Percentiles rank a stretch among this genome's conserved stretches.
Evolutionary conservation across 2,329 filamentous ascomycete species (phyloP).

Genomic region (Fusarium armeniacum): DNA sequence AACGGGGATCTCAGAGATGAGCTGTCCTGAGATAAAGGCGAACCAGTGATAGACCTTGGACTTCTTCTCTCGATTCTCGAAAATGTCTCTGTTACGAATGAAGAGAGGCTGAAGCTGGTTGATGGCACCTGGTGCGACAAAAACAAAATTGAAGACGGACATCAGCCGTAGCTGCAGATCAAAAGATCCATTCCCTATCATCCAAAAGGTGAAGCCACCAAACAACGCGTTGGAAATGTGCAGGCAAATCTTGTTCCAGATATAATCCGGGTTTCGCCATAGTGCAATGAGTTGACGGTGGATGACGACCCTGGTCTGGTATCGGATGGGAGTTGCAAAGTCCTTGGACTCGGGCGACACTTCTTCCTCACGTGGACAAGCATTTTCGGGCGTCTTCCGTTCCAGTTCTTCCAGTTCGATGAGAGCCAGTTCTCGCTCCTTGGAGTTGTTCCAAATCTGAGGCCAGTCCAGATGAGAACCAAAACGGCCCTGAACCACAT

Average conservation of each 20-base stretch:
- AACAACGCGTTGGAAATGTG: conserved; percentile 69
- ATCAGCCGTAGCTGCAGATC: conserved; percentile 70
- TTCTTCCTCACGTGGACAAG: too few species aligned
- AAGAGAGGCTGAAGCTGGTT: conserved; percentile 63
- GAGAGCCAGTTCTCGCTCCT: conserved; percentile 71
- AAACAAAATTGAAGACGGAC: conserved; percentile 73
- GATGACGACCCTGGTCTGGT: not conserved
- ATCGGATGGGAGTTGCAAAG: not conserved
- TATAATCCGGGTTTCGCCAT: conserved; percentile 76
- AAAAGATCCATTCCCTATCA: conserved; percentile 64
- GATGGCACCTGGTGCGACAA: conserved; percentile 70
- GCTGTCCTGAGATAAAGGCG: conserved; percentile 68
- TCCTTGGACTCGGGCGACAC: not conserved
- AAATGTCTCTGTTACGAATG: conserved; percentile 62
- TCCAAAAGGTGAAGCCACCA: conserved; percentile 74
- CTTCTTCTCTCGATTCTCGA: conserved; percentile 64
- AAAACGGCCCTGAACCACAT: conserved; percentile 65
- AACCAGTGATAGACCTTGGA: conserved; percentile 70
- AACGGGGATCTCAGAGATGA: conserved; percentile 63
- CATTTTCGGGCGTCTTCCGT: not conserved
- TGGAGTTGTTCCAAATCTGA: conserved; percentile 75
- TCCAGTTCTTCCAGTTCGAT: not conserved
- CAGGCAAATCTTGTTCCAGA: conserved; percentile 72
- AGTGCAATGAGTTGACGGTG: not conserved
- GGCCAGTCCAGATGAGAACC: conserved; percentile 70